Percentiles rank a stretch among this genome's conserved stretches.
Evolutionary conservation across 257 asterid species (phyloP).

Genomic region (Nicotiana benthamiana): DNA sequence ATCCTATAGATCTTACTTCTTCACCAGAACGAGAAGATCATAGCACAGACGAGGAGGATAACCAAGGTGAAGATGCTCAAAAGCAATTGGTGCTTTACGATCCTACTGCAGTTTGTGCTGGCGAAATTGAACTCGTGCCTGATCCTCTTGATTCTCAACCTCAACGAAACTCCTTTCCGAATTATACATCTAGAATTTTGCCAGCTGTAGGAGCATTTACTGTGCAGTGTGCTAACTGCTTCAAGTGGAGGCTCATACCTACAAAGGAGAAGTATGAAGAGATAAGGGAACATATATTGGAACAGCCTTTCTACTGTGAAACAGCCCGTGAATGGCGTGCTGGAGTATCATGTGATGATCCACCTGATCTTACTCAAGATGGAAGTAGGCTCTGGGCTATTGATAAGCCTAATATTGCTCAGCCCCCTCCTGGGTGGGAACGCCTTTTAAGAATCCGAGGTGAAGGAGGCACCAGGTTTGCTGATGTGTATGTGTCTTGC

Average conservation of each 20-base stretch:
- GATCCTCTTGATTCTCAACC: constrained; percentile 18
- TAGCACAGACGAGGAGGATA: constrained; percentile 26
- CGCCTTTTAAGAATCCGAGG: constrained; percentile 74
- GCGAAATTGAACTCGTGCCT: constrained; percentile 12
- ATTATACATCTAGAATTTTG: constrained; percentile 36
- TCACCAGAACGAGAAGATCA: constrained; percentile 29
- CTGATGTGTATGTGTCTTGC: constrained; percentile 69
- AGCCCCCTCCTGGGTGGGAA: constrained; percentile 87
- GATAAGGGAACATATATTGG: constrained; percentile 64
- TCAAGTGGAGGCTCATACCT: constrained; percentile 85
- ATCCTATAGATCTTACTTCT: constrained; percentile 20
- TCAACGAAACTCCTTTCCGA: constrained; percentile 31
- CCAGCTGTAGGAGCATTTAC: constrained; percentile 77
- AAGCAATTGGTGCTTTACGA: constrained; percentile 72
- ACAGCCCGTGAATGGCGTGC: constrained; percentile 74
- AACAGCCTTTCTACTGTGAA: constrained; percentile 60
- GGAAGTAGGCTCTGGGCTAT: constrained; percentile 93
- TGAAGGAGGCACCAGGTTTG: constrained; percentile 83
- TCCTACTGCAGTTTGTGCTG: constrained; percentile 30
- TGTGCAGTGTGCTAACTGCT: constrained; percentile 68
- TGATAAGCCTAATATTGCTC: constrained; percentile 83
- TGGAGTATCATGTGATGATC: constrained; percentile 61
- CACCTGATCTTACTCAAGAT: constrained; percentile 73
- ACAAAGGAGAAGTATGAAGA: constrained; percentile 72
- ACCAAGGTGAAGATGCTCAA: constrained; percentile 39